These are phyloP conservation scores for Corymbia calophylla DNA, from an alignment of 441 rosid species.

Conservation along the genomic window DNA sequence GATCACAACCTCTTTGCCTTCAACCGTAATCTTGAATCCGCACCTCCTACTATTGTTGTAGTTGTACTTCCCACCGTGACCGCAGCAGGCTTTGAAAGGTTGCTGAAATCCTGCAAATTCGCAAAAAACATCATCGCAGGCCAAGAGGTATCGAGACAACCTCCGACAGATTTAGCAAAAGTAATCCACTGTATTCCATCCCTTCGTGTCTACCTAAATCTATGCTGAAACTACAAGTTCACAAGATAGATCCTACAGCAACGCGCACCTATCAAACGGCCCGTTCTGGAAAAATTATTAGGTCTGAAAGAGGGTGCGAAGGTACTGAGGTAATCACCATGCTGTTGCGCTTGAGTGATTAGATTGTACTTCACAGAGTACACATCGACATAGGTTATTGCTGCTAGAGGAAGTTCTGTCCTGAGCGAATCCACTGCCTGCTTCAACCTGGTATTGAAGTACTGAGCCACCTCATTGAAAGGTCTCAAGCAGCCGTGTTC, in stretches of 20 bases:
- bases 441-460: background rate
- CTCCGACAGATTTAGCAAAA: background rate
- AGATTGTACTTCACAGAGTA: conserved; percentile 1
- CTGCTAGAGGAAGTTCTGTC: background rate
- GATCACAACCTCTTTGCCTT: conserved; percentile 39
- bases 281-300: background rate
- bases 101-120: conserved; percentile 26
- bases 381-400: background rate
- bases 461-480: background rate
- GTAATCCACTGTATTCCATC: background rate
- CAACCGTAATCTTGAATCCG: conserved; percentile 28
- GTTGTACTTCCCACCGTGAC: conserved; percentile 58
- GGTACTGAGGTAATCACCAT: conserved; percentile 18
- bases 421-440: background rate
- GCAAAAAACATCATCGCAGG: background rate
- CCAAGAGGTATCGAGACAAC: background rate
- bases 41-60: conserved; percentile 30
- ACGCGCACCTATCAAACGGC: background rate
- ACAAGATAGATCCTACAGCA: background rate
- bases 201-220: background rate
- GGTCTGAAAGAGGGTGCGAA: background rate
- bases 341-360: conserved; percentile 28
- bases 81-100: conserved; percentile 46
- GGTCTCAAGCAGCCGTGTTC: background rate
- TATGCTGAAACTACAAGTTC: background rate